These are phyloP conservation scores for Oryza punctata DNA, from an alignment of 176 grass and related monocot species.

Conservation along the genomic window DNA sequence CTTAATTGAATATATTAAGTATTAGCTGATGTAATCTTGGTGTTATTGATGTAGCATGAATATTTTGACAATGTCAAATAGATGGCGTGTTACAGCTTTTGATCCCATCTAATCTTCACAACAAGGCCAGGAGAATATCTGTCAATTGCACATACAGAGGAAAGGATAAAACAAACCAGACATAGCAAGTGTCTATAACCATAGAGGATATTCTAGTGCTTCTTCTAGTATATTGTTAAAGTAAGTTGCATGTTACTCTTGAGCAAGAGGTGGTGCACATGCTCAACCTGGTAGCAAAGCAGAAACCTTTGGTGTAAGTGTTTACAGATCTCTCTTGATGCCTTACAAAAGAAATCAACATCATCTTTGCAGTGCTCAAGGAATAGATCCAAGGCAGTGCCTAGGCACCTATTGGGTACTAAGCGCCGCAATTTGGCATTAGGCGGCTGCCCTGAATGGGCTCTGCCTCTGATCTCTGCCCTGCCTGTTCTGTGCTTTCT, in stretches of 20 bases:
- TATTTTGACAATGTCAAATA: neutral
- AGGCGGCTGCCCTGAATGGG: neutral
- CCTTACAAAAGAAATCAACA: neutral
- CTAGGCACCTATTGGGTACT: neutral
- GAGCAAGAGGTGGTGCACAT: neutral
- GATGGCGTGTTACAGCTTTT: neutral
- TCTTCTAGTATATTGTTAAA: neutral
- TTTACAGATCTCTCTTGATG: neutral
- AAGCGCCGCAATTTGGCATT: neutral
- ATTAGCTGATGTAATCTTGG: neutral
- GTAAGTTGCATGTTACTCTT: neutral
- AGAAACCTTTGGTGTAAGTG: neutral
- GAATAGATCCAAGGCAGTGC: neutral
- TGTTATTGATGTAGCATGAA: neutral
- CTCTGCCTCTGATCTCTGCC: neutral
- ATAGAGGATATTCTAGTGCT: slow-evolving; percentile 14
- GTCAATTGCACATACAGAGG: neutral
- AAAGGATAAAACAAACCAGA: slow-evolving; percentile 8
- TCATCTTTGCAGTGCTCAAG: neutral
- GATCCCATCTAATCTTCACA: neutral
- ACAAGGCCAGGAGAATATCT: slow-evolving; percentile 6
- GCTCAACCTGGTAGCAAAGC: neutral
- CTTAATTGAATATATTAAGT: neutral
- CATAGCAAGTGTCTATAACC: neutral
- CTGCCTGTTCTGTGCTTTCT: neutral